phyloP scores from a whole-genome alignment of 2,329 filamentous ascomycete species.

The Ascochyta viciae-villosae region DNA sequence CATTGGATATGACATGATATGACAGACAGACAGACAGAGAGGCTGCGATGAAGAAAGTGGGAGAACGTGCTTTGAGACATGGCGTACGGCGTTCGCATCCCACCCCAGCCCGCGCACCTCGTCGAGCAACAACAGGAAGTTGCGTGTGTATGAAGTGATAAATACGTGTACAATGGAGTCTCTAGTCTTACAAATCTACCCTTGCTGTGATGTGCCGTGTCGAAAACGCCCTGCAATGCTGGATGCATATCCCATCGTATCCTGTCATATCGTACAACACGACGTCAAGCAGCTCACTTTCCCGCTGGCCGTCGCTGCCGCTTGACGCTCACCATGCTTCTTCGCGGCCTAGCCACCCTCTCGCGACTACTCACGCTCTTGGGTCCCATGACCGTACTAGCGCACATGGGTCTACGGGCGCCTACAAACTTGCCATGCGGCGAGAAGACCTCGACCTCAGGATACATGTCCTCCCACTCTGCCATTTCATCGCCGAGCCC shows the following conservation, averaged over 20 bases:
- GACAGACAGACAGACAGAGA: too few species aligned
- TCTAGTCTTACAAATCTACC: too few species aligned
- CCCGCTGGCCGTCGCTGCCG: constrained; percentile 36
- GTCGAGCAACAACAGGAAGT: too few species aligned
- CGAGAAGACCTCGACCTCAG: constrained; percentile 82
- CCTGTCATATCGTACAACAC: background rate
- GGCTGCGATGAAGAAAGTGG: too few species aligned
- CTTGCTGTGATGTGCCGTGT: too few species aligned
- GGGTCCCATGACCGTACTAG: constrained; percentile 67
- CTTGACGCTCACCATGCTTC: constrained; percentile 68
- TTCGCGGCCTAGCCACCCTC: constrained; percentile 65
- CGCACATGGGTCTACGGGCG: constrained; percentile 71
- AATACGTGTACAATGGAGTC: too few species aligned
- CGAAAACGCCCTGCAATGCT: background rate
- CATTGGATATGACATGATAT: too few species aligned
- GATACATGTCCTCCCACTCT: constrained; percentile 55
- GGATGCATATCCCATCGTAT: background rate
- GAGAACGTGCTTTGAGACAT: too few species aligned
- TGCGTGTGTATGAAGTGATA: too few species aligned
- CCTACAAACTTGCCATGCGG: constrained; percentile 84
- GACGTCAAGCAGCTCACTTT: background rate
- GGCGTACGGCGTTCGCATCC: too few species aligned
- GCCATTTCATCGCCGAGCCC: constrained; percentile 20
- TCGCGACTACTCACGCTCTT: constrained; percentile 59
- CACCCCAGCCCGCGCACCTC: too few species aligned